A percentile compares a stretch with the other conserved stretches of the same genome.
Conservation (phyloP, 192 early-diverging fungal species). For the Podochytrium sp. region DNA sequence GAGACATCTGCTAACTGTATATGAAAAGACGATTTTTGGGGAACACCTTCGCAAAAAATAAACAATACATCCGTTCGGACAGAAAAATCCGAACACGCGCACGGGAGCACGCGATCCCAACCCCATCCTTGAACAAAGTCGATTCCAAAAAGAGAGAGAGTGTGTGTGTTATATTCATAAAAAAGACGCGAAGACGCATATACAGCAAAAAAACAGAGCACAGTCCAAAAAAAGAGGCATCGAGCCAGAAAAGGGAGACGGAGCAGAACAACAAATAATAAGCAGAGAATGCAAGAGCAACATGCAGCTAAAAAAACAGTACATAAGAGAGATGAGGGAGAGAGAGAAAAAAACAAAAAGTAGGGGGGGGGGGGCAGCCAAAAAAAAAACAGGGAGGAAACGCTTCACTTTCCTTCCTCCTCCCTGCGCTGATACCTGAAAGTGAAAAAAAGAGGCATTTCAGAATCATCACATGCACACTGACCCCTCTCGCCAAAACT, state of each 20-base stretch:
- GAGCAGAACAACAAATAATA: not conserved
- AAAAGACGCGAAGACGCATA: too few species aligned
- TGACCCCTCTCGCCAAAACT: not conserved
- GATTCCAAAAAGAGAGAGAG: too few species aligned
- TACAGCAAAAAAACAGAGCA: too few species aligned
- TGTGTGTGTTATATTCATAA: too few species aligned
- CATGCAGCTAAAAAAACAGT: not conserved
- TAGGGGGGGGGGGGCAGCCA: not conserved
- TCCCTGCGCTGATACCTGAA: slow-evolving; percentile 3
- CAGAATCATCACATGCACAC: not conserved
- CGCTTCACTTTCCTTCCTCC: not conserved
- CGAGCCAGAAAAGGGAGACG: not conserved
- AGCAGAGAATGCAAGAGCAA: not conserved
- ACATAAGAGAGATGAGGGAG: not conserved
- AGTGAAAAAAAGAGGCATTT: not conserved
- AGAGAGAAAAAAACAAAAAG: not conserved
- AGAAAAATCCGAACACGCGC: too few species aligned
- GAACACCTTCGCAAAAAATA: not conserved
- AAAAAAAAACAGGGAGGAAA: not conserved
- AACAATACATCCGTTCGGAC: too few species aligned
- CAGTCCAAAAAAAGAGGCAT: too few species aligned
- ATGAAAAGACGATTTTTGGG: too few species aligned
- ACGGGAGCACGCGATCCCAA: too few species aligned
- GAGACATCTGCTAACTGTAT: too few species aligned
- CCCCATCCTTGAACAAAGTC: too few species aligned